Evolutionary conservation across 495 filamentous ascomycete genomes (phyloP), one percentile per base, ranked within the genome.

Genomic region (Penicillium paradoxum): DNA sequence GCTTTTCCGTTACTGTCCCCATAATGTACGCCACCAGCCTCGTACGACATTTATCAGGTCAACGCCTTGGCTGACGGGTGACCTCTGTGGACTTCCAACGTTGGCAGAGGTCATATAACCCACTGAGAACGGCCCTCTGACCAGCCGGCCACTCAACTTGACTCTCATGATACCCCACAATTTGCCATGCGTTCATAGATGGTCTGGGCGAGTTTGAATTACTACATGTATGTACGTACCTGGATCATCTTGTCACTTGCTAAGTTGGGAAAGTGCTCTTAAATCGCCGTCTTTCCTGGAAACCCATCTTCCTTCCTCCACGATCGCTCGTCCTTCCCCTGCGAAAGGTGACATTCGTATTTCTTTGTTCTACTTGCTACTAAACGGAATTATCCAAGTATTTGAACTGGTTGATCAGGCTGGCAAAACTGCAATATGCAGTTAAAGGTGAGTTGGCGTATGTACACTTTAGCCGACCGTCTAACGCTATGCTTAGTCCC

Each of bases 161-260:
- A 45, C 27, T 34, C 27, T 18, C n/a, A 15, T 32, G 18, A 27
- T 62, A 52, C 63, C 57, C 63, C 59, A 60, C 59, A 58, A 18
- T 51, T 47, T 37, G 21, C 30, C 33, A 45, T 48, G 47, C 53
- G 42, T 24, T 59, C 49, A 49, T 27, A 15, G 19, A 18, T 8
- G 42, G 44, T 25, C 54, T 51, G 51, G 52, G 57, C 47, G 34
- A 52, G 21, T 43, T 58, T 13, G 21, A 7, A 32, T 18, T 45
- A 43, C 40, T 41, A 54, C 38, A 14, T 51, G 30, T 17, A 38
- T 36, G 34, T 39, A 53, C 45, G 38, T 54, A 37, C 58, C 53
- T 58, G 58, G 55, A 64, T 62, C 53, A 56, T 36, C 22, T 42
- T 27, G 22, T 27, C 33, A 55, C 41, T 8, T 37, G 22, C 38